Evolutionary conservation across 257 asterid species (phyloP).

Genomic region (Hygrophila difformis): DNA sequence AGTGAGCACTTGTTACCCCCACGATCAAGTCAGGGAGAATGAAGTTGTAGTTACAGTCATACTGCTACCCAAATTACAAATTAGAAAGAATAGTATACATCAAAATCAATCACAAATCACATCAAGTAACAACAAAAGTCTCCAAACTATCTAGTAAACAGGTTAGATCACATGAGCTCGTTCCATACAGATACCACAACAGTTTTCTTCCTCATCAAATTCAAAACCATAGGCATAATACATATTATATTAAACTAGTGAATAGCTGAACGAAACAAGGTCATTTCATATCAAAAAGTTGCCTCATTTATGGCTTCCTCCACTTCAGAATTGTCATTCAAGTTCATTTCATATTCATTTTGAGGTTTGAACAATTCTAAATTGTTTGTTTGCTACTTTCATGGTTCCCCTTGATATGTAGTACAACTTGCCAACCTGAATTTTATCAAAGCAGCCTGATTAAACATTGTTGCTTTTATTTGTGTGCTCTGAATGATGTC

Average conservation of each 20-base stretch:
- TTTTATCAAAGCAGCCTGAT: slow-evolving; percentile 89
- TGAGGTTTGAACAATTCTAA: slow-evolving; percentile 68
- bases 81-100: too few relatives aligned
- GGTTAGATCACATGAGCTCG: too few relatives aligned
- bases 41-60: too few relatives aligned
- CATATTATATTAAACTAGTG: neutral
- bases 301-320: slow-evolving; percentile 66
- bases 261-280: neutral
- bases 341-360: slow-evolving; percentile 93
- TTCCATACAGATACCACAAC: slow-evolving; percentile 57
- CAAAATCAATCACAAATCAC: too few relatives aligned
- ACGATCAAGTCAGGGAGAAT: too few relatives aligned
- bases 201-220: too few relatives aligned
- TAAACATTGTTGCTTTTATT: slow-evolving; percentile 99
- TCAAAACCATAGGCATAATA: too few relatives aligned
- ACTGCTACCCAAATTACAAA: too few relatives aligned
- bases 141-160: too few relatives aligned
- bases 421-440: slow-evolving; percentile 84
- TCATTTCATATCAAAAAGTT: slow-evolving; percentile 63
- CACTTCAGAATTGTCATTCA: slow-evolving; percentile 77
- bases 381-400: slow-evolving; percentile 84
- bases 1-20: too few relatives aligned
- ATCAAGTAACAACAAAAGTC: too few relatives aligned
- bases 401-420: slow-evolving; percentile 84
- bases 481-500: slow-evolving; percentile 65